Evolutionary conservation across 1,284 basidiomycete genomes (phyloP).

Genomic region (Marasmius fiardii): DNA sequence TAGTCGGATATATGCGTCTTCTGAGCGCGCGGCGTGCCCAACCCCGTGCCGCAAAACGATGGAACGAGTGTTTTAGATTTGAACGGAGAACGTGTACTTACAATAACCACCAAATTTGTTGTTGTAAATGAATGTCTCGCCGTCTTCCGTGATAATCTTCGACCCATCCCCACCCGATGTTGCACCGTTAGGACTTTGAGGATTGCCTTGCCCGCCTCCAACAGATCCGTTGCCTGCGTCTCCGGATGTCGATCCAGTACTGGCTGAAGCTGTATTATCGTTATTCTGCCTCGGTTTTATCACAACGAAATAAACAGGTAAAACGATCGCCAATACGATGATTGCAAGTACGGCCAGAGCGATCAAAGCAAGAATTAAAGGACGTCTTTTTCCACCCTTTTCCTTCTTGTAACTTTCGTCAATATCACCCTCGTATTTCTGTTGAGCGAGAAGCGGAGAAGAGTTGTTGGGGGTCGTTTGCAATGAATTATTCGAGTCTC

Average conservation of each 20-base stretch:
- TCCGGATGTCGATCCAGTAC: background rate
- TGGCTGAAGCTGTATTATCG: conserved; percentile 11
- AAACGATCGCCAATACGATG: conserved; percentile 33
- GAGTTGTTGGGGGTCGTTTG: conserved; percentile 4
- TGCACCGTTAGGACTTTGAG: conserved; percentile 10
- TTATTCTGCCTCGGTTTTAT: conserved; percentile 28
- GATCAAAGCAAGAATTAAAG: conserved; percentile 38
- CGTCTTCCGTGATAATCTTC: conserved; percentile 44
- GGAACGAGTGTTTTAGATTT: too few species aligned
- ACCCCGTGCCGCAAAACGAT: too few species aligned
- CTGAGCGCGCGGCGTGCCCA: too few species aligned
- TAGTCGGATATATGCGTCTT: too few species aligned
- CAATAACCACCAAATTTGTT: conserved; percentile 53
- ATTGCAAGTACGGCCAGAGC: conserved; percentile 23
- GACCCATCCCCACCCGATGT: conserved; percentile 46
- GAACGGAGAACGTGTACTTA: conserved; percentile 28
- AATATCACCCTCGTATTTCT: background rate
- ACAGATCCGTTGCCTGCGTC: conserved; percentile 16
- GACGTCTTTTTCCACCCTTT: conserved; percentile 21
- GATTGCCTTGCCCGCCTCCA: conserved; percentile 13
- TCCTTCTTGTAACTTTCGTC: background rate
- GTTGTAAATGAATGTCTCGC: conserved; percentile 48
- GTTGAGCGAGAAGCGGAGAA: background rate
- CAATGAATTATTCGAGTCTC: background rate
- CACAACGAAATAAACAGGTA: conserved; percentile 40